These are phyloP conservation scores for Penicillium steckii DNA, from an alignment of 495 filamentous ascomycete genomes.

Conservation along the genomic window DNA sequence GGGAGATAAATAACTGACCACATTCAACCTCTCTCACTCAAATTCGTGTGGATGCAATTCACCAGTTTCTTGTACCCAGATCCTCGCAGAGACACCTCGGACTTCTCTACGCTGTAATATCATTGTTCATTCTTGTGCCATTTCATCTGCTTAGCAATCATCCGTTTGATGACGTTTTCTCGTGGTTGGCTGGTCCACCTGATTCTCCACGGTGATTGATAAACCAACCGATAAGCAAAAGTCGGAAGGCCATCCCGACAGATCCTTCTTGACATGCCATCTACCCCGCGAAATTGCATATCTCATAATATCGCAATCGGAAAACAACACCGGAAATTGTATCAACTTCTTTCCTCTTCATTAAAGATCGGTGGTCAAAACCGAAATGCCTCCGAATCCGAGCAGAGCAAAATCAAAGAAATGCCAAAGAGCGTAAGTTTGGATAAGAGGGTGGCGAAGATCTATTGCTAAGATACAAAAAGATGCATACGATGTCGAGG, in stretches of 20 bases:
- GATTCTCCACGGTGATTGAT: no score
- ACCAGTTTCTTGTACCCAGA: no score
- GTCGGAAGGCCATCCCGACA: conserved; percentile 20
- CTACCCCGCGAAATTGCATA: conserved; percentile 8
- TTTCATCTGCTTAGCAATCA: no score
- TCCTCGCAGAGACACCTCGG: no score
- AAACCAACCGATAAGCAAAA: conserved; percentile 17
- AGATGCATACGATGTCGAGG: conserved; percentile 37
- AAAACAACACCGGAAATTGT: conserved; percentile 4
- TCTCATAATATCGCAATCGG: conserved; percentile 16
- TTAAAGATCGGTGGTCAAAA: background rate
- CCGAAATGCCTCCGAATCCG: conserved; percentile 17
- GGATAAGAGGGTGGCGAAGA: background rate
- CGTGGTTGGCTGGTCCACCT: no score
- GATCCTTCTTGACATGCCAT: background rate
- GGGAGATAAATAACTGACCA: no score
- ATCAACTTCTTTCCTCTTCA: background rate
- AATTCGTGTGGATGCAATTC: no score
- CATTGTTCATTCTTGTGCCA: no score
- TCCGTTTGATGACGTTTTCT: no score
- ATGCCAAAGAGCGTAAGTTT: conserved; percentile 26
- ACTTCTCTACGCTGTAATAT: no score
- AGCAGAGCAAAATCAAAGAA: conserved; percentile 20
- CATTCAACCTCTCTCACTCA: no score
- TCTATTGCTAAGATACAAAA: background rate